Evolutionary conservation across 2,329 filamentous ascomycete genomes (phyloP), one percentile per base, ranked within the genome.

Genomic region (Cladosporium sp.): DNA sequence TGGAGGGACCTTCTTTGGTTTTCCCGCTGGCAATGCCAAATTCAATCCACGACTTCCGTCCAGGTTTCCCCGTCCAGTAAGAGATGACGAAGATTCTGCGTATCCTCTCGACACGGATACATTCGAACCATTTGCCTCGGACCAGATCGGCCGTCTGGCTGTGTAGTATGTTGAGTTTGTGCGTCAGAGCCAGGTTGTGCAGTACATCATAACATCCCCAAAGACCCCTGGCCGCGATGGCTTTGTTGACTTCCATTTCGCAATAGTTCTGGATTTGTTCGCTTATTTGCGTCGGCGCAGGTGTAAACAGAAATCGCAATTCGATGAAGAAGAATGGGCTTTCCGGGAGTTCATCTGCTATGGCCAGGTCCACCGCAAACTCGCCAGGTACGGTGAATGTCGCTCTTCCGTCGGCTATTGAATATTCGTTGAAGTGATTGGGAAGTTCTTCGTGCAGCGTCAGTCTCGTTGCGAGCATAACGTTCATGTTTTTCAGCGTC

Each of bases 321-420:
- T 97, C 91, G 55, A 97, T 88, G 64, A 97, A 96, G 77, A 87
- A 96, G 64, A 95, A 95, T 61, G 95, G 91, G 48, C 87, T 86
- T 27, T 83, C 76, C 15, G 84, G 81, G 57, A 93, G 86, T 64
- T 97, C 91, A 59, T 91, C 86, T 15, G 88, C 89, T 56, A 97
- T 87, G 1, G 90, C 91, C 45, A 99, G 79, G 65, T 97, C 93
- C 17, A 97, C 82, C 67, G 97, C 92, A 61, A 96, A 96, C 67
- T 97, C 92, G 47, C 82, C 81, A 2, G 81, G 73, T 1, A 97
- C 87, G 41, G 75, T 80, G 67, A 99, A 99, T 0, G 90, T 97
- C 6, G 88, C 92, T 43, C 92, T 83, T n/a, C 95, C 93, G 45
- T 89, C 87, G 47, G 80, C 79, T 54, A 99, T 87, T 4, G 77